Conservation (phyloP, 176 grass and related monocot genomes). For the Secale cereale region DNA sequence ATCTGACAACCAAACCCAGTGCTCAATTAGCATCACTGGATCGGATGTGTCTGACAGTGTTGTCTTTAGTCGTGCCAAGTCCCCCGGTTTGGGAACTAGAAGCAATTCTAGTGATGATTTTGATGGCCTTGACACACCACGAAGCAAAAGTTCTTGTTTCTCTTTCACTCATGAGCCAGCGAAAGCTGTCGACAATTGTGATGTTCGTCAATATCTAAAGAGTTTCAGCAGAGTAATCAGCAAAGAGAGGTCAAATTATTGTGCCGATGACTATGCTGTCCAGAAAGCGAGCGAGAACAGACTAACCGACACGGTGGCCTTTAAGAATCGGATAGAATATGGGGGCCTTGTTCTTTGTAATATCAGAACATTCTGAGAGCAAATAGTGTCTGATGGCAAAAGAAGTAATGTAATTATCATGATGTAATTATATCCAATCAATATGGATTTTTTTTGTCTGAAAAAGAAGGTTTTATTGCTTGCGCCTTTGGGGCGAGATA, state of each 20-base stretch:
- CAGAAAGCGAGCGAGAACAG: conserved; percentile 15
- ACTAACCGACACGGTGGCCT: conserved; percentile 20
- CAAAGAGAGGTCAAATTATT: conserved; percentile 39
- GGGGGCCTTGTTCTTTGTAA: conserved; percentile 56
- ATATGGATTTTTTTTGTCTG: not conserved
- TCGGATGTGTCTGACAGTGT: conserved; percentile 35
- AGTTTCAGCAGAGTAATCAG: conserved; percentile 32
- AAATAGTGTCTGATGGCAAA: not conserved
- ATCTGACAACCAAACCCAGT: conserved; percentile 54
- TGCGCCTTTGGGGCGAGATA: not conserved
- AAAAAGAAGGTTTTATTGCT: not conserved
- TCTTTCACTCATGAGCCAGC: conserved; percentile 29
- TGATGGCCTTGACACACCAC: conserved; percentile 27
- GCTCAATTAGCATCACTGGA: conserved; percentile 44
- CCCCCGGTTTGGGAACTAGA: conserved; percentile 2
- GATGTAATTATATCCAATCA: conserved; percentile 13
- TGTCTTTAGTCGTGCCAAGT: conserved; percentile 9
- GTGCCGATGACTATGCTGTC: conserved; percentile 45
- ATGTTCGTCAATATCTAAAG: conserved; percentile 39
- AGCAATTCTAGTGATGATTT: conserved; percentile 26
- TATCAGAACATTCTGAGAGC: conserved; percentile 46
- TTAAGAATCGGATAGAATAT: conserved; percentile 43
- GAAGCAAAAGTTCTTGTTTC: conserved; percentile 37
- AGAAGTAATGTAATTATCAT: conserved; percentile 5
- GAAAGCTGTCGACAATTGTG: conserved; percentile 19